A percentile compares a stretch with the other conserved stretches of the same genome.
These are phyloP conservation scores for Cryphonectria naterciae DNA, from an alignment of 2,329 filamentous ascomycete genomes.

Conservation along the genomic window DNA sequence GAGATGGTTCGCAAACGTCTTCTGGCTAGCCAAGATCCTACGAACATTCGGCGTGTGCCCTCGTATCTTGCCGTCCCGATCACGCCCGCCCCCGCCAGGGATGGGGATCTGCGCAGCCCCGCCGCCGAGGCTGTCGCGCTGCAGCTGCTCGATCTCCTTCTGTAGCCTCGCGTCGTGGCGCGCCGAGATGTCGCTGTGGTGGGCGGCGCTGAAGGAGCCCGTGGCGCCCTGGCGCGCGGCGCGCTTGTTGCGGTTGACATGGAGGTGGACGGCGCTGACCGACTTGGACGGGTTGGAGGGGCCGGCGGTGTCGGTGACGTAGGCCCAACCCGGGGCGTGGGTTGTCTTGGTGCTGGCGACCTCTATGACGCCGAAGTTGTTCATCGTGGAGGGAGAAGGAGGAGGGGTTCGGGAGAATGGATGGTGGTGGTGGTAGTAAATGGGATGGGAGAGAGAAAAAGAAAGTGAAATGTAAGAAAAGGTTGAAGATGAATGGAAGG, in stretches of 20 bases:
- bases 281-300: conserved; percentile 55
- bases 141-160: conserved; percentile 80
- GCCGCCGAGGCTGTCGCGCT: conserved; percentile 69
- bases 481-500: conserved; percentile 12
- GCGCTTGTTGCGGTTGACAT: conserved; percentile 69
- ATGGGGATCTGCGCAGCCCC: conserved; percentile 73
- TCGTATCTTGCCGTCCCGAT: conserved; percentile 49
- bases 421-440: neutral
- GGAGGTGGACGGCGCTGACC: conserved; percentile 37
- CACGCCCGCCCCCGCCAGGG: conserved; percentile 52
- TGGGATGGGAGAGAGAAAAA: neutral
- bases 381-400: conserved; percentile 48
- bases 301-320: conserved; percentile 76
- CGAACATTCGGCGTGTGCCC: conserved; percentile 68
- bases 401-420: neutral
- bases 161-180: conserved; percentile 81
- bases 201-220: conserved; percentile 53
- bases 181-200: conserved; percentile 71
- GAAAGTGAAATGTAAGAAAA: neutral
- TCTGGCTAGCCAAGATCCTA: conserved; percentile 78
- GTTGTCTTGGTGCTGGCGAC: conserved; percentile 72
- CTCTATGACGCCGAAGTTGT: conserved; percentile 80
- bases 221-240: conserved; percentile 62
- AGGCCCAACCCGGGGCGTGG: conserved; percentile 85
- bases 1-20: conserved; percentile 82